Conservation (phyloP, 164 flowering plant species). For the Litsea cubeba region DNA sequence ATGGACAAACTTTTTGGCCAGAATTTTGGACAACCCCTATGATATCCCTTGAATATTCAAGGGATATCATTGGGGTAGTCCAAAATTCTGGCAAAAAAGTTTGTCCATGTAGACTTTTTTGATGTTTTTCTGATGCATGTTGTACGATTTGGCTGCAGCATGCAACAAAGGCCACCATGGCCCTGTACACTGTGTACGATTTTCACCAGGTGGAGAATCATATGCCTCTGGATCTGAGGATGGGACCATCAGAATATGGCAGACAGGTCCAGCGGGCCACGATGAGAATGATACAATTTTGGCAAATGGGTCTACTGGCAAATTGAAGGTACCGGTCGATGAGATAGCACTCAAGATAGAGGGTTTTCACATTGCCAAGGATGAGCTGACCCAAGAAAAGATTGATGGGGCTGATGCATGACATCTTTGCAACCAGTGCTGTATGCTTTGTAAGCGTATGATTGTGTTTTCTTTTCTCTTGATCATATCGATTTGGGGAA, state of each 20-base stretch:
- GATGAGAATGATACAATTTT: slow-evolving; percentile 40
- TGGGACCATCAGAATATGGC: slow-evolving; percentile 98
- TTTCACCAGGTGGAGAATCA: slow-evolving; percentile 93
- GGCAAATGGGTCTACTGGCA: slow-evolving; percentile 41
- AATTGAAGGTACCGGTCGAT: slow-evolving; percentile 45
- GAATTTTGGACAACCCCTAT: no score
- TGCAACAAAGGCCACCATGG: slow-evolving; percentile 99
- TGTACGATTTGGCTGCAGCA: slow-evolving; percentile 34
- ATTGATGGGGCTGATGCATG: slow-evolving; percentile 21
- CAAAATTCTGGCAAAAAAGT: no score
- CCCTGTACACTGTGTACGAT: slow-evolving; percentile 91
- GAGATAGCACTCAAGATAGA: slow-evolving; percentile 63
- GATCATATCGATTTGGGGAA: not conserved
- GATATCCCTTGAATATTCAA: no score
- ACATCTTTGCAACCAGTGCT: not conserved
- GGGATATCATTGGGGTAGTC: no score
- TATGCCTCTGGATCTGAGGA: slow-evolving; percentile 98
- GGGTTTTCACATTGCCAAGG: slow-evolving; percentile 50
- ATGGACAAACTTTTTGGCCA: no score
- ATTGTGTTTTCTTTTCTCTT: slow-evolving; percentile 1
- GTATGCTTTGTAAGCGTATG: slow-evolving; percentile 3
- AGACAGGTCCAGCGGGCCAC: slow-evolving; percentile 45
- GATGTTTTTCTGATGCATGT: not conserved
- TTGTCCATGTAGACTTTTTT: no score
- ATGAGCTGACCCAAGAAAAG: slow-evolving; percentile 40